Conservation (phyloP, 371 early-diverging fungal genomes). For the Lichtheimia corymbifera region DNA sequence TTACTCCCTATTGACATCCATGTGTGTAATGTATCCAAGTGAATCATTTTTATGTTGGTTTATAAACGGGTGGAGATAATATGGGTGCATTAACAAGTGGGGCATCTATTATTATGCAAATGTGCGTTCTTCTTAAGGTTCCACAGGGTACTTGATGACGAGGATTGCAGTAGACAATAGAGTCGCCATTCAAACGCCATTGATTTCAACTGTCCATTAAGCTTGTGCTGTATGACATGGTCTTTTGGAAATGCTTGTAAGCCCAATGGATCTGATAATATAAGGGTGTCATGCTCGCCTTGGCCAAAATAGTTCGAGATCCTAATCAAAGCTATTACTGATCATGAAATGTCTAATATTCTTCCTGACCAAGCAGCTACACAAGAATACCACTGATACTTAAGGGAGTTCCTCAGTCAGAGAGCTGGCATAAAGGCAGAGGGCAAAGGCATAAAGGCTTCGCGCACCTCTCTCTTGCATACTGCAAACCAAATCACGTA, state of each 20-base stretch:
- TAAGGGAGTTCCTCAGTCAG: too few relatives aligned
- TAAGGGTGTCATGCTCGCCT: not conserved
- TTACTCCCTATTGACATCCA: too few relatives aligned
- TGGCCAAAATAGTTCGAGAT: not conserved
- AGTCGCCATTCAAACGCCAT: too few relatives aligned
- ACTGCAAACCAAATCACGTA: constrained; percentile 1
- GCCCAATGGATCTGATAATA: not conserved
- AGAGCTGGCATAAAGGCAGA: constrained; percentile 13
- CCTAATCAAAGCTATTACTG: not conserved
- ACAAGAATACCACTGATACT: too few relatives aligned
- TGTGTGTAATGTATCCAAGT: too few relatives aligned
- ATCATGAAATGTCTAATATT: not conserved
- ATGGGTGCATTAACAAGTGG: not conserved
- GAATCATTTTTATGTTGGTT: not conserved
- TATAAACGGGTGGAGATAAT: not conserved
- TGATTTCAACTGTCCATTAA: too few relatives aligned
- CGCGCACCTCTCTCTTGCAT: not conserved
- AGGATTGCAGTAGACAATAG: too few relatives aligned
- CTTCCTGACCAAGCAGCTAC: not conserved
- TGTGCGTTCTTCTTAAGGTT: too few relatives aligned
- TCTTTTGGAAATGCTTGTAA: not conserved
- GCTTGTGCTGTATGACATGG: too few relatives aligned
- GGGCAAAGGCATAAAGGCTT: constrained; percentile 5
- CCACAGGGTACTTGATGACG: too few relatives aligned
- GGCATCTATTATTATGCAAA: too few relatives aligned